These are phyloP conservation scores for Periconia macrospinosa DNA, from an alignment of 2,329 filamentous ascomycete species.

Conservation along the genomic window DNA sequence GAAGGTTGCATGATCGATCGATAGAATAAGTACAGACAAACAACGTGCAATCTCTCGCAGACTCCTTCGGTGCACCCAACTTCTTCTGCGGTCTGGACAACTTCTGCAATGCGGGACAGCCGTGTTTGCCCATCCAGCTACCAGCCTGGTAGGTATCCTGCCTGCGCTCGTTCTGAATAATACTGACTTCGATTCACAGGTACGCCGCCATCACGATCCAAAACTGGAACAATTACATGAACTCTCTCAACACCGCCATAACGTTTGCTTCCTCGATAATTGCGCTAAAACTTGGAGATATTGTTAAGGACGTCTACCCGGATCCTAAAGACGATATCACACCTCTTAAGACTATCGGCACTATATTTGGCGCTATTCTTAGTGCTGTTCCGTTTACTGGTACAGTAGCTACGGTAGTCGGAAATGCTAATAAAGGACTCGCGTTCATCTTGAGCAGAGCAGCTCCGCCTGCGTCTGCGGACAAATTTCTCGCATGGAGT, in stretches of 20 bases:
- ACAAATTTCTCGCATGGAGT: slow-evolving; percentile 7
- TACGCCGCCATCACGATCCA: slow-evolving; percentile 10
- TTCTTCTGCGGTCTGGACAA: slow-evolving; percentile 11
- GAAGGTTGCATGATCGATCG: too few relatives aligned
- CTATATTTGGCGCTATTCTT: slow-evolving; percentile 1
- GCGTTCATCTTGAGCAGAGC: neutral
- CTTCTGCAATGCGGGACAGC: slow-evolving; percentile 12
- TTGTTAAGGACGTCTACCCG: slow-evolving; percentile 6
- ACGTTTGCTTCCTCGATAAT: slow-evolving; percentile 8
- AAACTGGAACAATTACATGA: slow-evolving; percentile 14
- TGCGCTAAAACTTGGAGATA: slow-evolving; percentile 2
- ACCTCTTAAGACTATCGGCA: slow-evolving; percentile 1
- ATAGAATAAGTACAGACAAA: slow-evolving; percentile 10
- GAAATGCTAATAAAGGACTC: neutral
- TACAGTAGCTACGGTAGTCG: neutral
- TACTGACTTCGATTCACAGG: slow-evolving; percentile 1
- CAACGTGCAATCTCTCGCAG: slow-evolving; percentile 8
- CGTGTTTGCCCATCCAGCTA: slow-evolving; percentile 7
- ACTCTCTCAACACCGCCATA: slow-evolving; percentile 8
- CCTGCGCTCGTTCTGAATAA: too few relatives aligned
- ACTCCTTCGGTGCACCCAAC: slow-evolving; percentile 10
- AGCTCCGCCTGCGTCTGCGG: slow-evolving; percentile 1
- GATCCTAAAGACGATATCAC: slow-evolving; percentile 10
- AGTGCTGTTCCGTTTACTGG: slow-evolving; percentile 4
- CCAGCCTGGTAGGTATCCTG: slow-evolving; percentile 3